Base-by-base conservation (phyloP, 2,329 filamentous ascomycete genomes). In the Colletotrichum phormii region DNA sequence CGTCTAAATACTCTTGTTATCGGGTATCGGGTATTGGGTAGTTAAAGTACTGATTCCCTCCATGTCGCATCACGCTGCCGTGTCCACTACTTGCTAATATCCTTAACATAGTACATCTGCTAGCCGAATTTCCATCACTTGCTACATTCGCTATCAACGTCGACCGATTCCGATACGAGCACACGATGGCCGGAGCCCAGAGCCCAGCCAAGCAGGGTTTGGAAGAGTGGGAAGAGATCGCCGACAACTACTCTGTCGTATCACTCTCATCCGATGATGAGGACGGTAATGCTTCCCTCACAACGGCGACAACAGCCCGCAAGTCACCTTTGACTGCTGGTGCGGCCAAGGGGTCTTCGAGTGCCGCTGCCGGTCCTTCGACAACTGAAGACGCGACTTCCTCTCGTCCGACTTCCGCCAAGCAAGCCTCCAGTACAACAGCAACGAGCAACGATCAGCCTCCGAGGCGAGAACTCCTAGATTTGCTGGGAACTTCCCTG, bases 191-290 rank as follows among this genome's bases (percentile, higher is more conserved):
- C 13, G 22, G 15, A 12, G 9, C 26, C 22, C 37, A 67, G 31
- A 63, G 33, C 31, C 53, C 22, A 13, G 22, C 51, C 13, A 64
- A 37, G 18, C 33, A 31, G 15, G 37, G 5, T 22, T 75, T 78
- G n/a, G 59, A 75, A 2, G 78, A 76, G 33, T 80, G 79, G 79
- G 75, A 80, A 64, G 75, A 78, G 18, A 66, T 80, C 4, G 64
- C 66, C 37, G 77, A 79, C 33, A 68, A 59, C 51, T 77, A 76
- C 53, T 80, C 78, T 13, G 67, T 80, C 60, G 66, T 77, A 11
- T 80, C 79, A 1, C 72, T 80, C 6, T 67, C 76, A 4, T 58
- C 77, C 4, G 76, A 78, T 13, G 76, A 75, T 5, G 66, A 72
- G 9, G 31, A 61, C 3, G 24, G 29, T 8, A 15, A 5, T 5